Evolutionary conservation across 768 basidiomycete genomes (phyloP).

Genomic region (Trametes meyenii): DNA sequence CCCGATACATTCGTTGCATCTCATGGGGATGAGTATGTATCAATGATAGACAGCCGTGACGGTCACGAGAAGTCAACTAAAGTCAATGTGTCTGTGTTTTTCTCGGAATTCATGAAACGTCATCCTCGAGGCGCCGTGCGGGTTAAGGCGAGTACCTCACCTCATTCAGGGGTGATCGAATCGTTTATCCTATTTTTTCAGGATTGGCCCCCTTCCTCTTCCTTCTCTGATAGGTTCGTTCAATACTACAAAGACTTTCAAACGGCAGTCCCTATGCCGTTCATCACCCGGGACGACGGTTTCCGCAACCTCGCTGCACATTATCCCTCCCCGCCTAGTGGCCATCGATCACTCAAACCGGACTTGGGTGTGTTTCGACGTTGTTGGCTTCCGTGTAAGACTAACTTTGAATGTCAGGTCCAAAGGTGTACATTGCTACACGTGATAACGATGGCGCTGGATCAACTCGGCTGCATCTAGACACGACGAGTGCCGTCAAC

Average conservation of each 20-base stretch:
- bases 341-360: not conserved
- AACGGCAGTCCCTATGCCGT: not conserved
- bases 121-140: too few species aligned
- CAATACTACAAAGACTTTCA: not conserved
- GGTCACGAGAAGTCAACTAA: too few species aligned
- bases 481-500: not conserved
- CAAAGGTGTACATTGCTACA: not conserved
- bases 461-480: not conserved
- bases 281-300: not conserved
- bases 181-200: too few species aligned
- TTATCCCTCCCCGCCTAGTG: not conserved
- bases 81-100: too few species aligned
- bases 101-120: too few species aligned
- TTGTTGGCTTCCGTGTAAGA: not conserved
- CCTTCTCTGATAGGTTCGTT: not conserved
- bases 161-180: too few species aligned
- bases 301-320: not conserved
- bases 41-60: too few species aligned
- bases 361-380: not conserved
- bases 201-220: not conserved
- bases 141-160: too few species aligned
- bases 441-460: not conserved
- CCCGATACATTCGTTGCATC: too few species aligned
- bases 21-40: too few species aligned
- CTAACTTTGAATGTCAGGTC: not conserved